These are phyloP conservation scores for Aegilops sharonensis DNA, from an alignment of 176 grass and related monocot genomes.

Conservation along the genomic window DNA sequence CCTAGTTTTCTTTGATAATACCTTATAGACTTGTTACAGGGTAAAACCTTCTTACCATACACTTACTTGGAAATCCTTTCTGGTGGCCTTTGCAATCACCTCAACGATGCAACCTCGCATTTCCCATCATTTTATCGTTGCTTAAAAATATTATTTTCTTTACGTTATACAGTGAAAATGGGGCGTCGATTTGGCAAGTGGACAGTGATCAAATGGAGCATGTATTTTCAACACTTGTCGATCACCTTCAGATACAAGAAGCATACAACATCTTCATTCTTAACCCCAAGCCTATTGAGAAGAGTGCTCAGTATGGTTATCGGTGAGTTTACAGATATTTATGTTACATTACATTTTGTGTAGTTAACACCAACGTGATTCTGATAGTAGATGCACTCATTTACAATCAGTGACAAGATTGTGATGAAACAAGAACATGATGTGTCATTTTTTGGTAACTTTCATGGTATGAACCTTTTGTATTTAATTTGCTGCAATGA, in stretches of 20 bases:
- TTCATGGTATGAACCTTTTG: background rate
- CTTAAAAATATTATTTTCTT: slow-evolving; percentile 15
- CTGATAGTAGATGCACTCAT: background rate
- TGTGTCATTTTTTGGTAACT: slow-evolving; percentile 8
- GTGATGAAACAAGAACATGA: background rate
- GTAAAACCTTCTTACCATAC: background rate
- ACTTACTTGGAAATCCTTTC: background rate
- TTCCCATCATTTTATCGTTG: slow-evolving; percentile 6
- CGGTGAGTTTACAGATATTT: slow-evolving; percentile 46
- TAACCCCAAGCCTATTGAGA: slow-evolving; percentile 70
- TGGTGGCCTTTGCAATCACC: slow-evolving; percentile 2
- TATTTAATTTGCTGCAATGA: background rate
- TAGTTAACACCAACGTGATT: background rate
- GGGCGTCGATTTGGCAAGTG: slow-evolving; percentile 62
- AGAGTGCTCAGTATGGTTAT: slow-evolving; percentile 73
- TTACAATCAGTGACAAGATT: slow-evolving; percentile 5
- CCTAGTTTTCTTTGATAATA: background rate
- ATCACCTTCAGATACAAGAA: slow-evolving; percentile 89
- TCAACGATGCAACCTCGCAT: slow-evolving; percentile 8
- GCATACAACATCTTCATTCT: slow-evolving; percentile 95
- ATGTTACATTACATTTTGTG: slow-evolving; percentile 1
- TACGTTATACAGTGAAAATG: slow-evolving; percentile 44
- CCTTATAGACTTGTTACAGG: background rate
- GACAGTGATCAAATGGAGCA: slow-evolving; percentile 86
- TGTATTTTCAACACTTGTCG: slow-evolving; percentile 75